These are phyloP conservation scores for Aureobasidium sp. DNA, from an alignment of 2,329 filamentous ascomycete species.

Conservation along the genomic window DNA sequence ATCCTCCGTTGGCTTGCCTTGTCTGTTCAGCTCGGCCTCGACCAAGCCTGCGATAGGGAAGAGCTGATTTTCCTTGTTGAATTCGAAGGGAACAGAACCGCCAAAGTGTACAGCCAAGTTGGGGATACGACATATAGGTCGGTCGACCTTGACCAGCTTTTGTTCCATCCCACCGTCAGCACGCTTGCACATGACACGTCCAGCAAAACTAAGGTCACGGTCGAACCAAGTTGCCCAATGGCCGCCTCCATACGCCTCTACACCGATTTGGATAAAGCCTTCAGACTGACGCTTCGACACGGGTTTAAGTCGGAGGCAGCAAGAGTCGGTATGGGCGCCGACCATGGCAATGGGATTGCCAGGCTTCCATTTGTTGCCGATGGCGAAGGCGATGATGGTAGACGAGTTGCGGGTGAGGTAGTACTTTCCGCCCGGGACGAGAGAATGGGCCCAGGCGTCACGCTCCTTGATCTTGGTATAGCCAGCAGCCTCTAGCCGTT, in stretches of 20 bases:
- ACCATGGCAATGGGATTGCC: conserved; percentile 89
- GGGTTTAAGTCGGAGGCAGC: conserved; percentile 85
- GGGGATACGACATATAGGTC: conserved; percentile 84
- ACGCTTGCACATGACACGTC: conserved; percentile 71
- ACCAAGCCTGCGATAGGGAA: conserved; percentile 89
- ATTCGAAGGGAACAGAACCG: conserved; percentile 75
- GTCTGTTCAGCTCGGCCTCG: conserved; percentile 78
- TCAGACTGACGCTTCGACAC: conserved; percentile 81
- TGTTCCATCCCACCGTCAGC: conserved; percentile 68
- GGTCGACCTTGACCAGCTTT: conserved; percentile 83
- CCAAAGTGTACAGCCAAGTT: conserved; percentile 92
- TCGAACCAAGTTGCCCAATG: conserved; percentile 99
- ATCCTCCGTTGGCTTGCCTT: conserved; percentile 47
- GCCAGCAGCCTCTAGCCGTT: conserved; percentile 71
- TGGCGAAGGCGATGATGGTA: conserved; percentile 85
- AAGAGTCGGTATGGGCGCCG: conserved; percentile 93
- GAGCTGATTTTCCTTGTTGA: conserved; percentile 95
- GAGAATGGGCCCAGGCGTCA: conserved; percentile 73
- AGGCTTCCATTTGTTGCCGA: conserved; percentile 83
- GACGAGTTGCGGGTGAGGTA: conserved; percentile 91
- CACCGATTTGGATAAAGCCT: conserved; percentile 88
- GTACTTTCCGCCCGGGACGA: conserved; percentile 87
- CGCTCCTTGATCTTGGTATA: conserved; percentile 86
- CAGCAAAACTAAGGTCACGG: conserved; percentile 83
- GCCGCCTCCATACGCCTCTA: conserved; percentile 93